Evolutionary conservation across 345 rosid genomes (phyloP).

Genomic region (Gossypium bickii): DNA sequence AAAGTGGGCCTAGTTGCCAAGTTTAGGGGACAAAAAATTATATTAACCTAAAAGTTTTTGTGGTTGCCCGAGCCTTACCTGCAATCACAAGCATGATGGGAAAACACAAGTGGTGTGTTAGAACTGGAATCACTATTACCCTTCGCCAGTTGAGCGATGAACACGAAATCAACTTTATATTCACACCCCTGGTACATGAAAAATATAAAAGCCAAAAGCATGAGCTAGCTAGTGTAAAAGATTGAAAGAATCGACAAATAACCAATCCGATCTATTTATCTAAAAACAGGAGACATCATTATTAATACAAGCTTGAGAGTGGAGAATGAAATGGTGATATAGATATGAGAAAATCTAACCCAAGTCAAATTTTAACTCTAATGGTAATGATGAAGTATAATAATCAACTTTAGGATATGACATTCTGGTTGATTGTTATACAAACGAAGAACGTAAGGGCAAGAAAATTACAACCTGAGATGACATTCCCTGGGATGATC

Average conservation of each 20-base stretch:
- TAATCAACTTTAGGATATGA: not conserved
- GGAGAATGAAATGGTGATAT: not conserved
- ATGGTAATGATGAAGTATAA: not conserved
- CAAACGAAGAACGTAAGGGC: not conserved
- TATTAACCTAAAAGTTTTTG: not conserved
- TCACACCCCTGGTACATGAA: constrained; percentile 45
- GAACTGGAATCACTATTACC: constrained; percentile 35
- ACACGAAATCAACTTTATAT: constrained; percentile 63
- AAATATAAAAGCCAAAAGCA: constrained; percentile 9
- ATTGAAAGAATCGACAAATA: not conserved
- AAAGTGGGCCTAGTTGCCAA: too few relatives aligned
- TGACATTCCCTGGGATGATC: constrained; percentile 46
- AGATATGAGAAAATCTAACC: not conserved
- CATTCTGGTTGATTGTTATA: not conserved
- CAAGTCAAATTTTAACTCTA: not conserved
- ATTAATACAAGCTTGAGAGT: not conserved
- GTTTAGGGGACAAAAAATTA: too few relatives aligned
- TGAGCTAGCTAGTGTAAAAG: not conserved
- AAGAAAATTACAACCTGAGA: constrained; percentile 50
- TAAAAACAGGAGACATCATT: not conserved
- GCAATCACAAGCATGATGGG: constrained; percentile 82
- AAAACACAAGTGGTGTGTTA: constrained; percentile 41
- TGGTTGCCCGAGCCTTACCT: constrained; percentile 38
- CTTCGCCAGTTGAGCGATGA: constrained; percentile 46
- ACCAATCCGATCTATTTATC: not conserved